Base-by-base conservation (phyloP, 305 asterid species). In the Salvia sclarea region DNA sequence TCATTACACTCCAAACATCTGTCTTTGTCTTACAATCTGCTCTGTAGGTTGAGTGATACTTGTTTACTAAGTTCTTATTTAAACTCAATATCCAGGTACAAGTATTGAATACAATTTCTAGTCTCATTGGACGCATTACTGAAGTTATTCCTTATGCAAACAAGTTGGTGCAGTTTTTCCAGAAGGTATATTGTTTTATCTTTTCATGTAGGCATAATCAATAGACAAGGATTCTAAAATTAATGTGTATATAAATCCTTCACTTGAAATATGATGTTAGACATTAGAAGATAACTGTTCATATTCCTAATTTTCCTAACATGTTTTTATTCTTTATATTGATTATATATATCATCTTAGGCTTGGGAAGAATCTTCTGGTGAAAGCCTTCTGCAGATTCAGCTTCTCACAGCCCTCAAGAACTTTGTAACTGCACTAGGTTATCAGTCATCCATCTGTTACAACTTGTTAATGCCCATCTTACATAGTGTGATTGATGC, bases 321-420 rank as follows among this genome's bases (percentile, higher is more conserved):
- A 49, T 72, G 44, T 56, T 50, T 50, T 16, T 48, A 12, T 53
- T 31, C 69, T 50, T 58, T 49, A 58, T 71, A 77, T 66, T 70
- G 61, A 60, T 61, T 60, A 35, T 61, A 9, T 59, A 17, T 72
- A 47, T 78, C 53, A 74, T 59, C 47, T 24, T 73, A 94, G 99
- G 93, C 89, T 40, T 94, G 99, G 99, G 96, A 94, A 77, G 97
- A 91, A 77, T 89, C 96, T 73, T 79, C 95, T 74, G 92, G 93
- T 76, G 93, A 91, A 86, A 94, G 91, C 81, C 97, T 94, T 82
- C 82, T 94, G 85, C 96, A 91, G 88, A 94, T 94, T 84, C 99
- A 94, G 86, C 98, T 94, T 75, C 96, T 94, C 77, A 60, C 88
- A 64, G 97, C 99, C 59, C 82, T 91, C 41, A 94, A 88, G 84